Conservation (phyloP, 1,139 yeast genomes). For the Lizanozyma gosingica region DNA sequence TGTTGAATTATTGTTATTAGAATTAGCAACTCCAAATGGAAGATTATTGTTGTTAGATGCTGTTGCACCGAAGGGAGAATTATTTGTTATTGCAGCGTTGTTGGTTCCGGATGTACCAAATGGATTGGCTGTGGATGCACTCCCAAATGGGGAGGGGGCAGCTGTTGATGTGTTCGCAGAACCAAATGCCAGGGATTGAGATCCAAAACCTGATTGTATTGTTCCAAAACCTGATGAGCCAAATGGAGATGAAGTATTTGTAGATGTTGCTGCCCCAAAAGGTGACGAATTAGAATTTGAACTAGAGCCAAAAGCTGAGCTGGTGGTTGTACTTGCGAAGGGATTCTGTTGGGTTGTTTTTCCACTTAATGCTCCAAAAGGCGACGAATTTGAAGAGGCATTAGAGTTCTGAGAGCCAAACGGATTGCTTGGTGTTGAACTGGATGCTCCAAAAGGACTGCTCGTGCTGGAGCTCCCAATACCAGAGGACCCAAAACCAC, state of each 20-base stretch:
- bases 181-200: background rate
- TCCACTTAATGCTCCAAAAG: background rate
- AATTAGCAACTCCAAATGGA: slow-evolving; percentile 7
- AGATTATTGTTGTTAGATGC: slow-evolving; percentile 3
- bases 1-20: no score
- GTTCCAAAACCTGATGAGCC: slow-evolving; percentile 7
- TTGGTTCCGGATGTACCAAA: slow-evolving; percentile 6
- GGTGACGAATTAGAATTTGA: slow-evolving; percentile 2
- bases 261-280: slow-evolving; percentile 4
- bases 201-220: no score
- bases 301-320: slow-evolving; percentile 7
- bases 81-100: background rate
- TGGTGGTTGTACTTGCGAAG: slow-evolving; percentile 3
- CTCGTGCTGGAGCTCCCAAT: slow-evolving; percentile 1
- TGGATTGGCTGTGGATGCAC: slow-evolving; percentile 6
- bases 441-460: no score
- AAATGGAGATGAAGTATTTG: slow-evolving; percentile 4
- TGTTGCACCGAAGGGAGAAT: slow-evolving; percentile 10
- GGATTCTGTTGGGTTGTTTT: background rate
- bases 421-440: no score
- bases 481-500: background rate
- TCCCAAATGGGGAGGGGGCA: slow-evolving; percentile 7
- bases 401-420: background rate
- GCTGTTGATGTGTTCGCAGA: background rate
- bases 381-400: background rate